Conservation (phyloP, 495 filamentous ascomycete species). For the Pyronema domesticum region DNA sequence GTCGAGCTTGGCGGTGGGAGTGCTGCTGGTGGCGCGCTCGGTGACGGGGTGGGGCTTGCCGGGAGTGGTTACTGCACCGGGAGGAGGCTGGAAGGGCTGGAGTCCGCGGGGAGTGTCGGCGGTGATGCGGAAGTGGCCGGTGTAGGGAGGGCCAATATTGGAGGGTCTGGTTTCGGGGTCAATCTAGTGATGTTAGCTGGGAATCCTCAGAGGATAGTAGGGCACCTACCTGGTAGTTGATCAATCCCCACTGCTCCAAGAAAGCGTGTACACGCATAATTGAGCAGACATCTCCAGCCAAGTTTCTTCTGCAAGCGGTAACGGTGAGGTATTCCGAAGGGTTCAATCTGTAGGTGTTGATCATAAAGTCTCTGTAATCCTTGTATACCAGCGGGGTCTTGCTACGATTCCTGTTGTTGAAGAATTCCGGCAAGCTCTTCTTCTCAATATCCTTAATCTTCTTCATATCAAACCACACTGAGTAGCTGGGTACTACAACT, state of each 20-base stretch:
- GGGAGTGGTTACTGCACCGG: slow-evolving; percentile 51
- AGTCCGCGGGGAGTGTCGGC: slow-evolving; percentile 89
- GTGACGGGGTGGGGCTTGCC: slow-evolving; percentile 55
- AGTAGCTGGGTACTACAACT: slow-evolving; percentile 91
- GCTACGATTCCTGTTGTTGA: slow-evolving; percentile 93
- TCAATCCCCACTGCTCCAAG: slow-evolving; percentile 97
- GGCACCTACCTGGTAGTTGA: slow-evolving; percentile 80
- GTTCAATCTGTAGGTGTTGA: slow-evolving; percentile 93
- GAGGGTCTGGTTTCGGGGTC: slow-evolving; percentile 89
- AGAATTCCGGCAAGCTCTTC: slow-evolving; percentile 88
- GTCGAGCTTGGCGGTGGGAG: slow-evolving; percentile 48
- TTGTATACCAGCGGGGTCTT: slow-evolving; percentile 97
- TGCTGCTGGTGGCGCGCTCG: slow-evolving; percentile 56
- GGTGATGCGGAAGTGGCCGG: slow-evolving; percentile 86
- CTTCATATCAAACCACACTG: slow-evolving; percentile 97
- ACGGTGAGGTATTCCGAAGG: slow-evolving; percentile 92
- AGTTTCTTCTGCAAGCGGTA: slow-evolving; percentile 87
- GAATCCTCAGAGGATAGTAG: background rate
- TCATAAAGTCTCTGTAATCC: slow-evolving; percentile 98
- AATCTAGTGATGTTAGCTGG: slow-evolving; percentile 40
- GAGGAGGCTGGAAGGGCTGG: slow-evolving; percentile 81
- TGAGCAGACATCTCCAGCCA: slow-evolving; percentile 93
- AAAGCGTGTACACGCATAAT: slow-evolving; percentile 98
- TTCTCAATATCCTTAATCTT: slow-evolving; percentile 70
- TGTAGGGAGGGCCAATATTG: slow-evolving; percentile 89